Conservation (phyloP, 345 rosid genomes). For the Euphorbia tirucalli region DNA sequence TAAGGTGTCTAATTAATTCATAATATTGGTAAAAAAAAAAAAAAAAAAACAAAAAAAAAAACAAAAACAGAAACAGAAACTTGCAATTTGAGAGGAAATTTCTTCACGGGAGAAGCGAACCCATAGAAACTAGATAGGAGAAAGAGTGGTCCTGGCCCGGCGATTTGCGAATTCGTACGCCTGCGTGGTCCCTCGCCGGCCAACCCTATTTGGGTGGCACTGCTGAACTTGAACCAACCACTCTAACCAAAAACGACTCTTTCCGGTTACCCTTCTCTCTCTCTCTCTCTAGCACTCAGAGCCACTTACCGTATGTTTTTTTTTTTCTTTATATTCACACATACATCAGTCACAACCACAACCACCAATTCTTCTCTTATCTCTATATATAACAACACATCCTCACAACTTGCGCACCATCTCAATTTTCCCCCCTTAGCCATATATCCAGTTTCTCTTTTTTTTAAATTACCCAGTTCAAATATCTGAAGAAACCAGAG, state of each 20-base stretch:
- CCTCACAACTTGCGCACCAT: background rate
- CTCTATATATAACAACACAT: constrained; percentile 2
- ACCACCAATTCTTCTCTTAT: background rate
- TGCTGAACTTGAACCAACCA: background rate
- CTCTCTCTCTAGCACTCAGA: background rate
- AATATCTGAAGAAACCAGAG: background rate
- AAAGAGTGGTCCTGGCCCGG: background rate
- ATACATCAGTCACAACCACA: background rate
- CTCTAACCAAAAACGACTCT: background rate
- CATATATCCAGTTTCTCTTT: background rate
- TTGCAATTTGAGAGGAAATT: too few species aligned
- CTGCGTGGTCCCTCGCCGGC: constrained; percentile 9
- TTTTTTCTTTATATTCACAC: background rate
- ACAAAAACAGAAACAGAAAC: too few species aligned
- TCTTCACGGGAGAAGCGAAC: background rate
- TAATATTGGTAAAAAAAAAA: too few species aligned
- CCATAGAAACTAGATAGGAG: background rate
- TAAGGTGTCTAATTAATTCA: too few species aligned
- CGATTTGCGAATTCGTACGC: background rate
- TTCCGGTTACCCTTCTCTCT: background rate
- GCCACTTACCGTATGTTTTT: background rate
- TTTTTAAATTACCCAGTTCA: background rate
- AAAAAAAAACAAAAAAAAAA: too few species aligned
- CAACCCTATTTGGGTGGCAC: background rate
- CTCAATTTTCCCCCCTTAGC: background rate